Conservation (phyloP, 176 grass and related monocot species). For the Paspalum notatum region DNA sequence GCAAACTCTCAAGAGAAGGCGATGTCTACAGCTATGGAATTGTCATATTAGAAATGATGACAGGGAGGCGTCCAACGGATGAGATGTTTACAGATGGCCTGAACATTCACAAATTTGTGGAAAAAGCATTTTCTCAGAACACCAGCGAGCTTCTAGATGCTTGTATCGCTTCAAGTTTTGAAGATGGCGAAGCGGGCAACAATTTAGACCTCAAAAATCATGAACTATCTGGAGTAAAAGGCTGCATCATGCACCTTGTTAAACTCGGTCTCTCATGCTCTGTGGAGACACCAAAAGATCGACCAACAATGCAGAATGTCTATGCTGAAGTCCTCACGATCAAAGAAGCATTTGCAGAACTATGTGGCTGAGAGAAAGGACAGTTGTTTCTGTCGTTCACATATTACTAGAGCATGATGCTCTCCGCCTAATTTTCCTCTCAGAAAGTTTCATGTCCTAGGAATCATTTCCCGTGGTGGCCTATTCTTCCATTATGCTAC, state of each 20-base stretch:
- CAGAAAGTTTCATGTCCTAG: neutral
- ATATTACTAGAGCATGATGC: neutral
- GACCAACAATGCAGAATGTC: constrained; percentile 48
- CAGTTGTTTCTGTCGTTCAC: neutral
- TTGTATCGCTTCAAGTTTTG: constrained; percentile 6
- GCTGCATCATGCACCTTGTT: constrained; percentile 2
- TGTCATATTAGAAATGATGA: constrained; percentile 59
- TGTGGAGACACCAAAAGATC: constrained; percentile 11
- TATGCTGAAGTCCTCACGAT: constrained; percentile 38
- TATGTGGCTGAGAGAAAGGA: neutral
- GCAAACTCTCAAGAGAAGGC: constrained; percentile 38
- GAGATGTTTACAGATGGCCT: constrained; percentile 49
- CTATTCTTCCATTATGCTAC: neutral
- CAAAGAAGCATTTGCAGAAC: constrained; percentile 13
- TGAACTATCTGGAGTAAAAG: neutral
- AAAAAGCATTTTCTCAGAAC: constrained; percentile 27
- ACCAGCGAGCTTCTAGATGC: constrained; percentile 28
- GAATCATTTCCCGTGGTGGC: neutral
- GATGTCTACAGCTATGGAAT: constrained; percentile 71
- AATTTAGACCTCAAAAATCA: neutral
- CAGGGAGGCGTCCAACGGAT: constrained; percentile 47
- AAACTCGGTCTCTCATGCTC: too few species aligned
- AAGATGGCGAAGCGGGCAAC: neutral
- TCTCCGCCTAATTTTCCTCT: neutral
- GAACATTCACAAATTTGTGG: constrained; percentile 48